Evolutionary conservation across 2,329 filamentous ascomycete genomes (phyloP).

Genomic region (Epicoccum sorghinum): DNA sequence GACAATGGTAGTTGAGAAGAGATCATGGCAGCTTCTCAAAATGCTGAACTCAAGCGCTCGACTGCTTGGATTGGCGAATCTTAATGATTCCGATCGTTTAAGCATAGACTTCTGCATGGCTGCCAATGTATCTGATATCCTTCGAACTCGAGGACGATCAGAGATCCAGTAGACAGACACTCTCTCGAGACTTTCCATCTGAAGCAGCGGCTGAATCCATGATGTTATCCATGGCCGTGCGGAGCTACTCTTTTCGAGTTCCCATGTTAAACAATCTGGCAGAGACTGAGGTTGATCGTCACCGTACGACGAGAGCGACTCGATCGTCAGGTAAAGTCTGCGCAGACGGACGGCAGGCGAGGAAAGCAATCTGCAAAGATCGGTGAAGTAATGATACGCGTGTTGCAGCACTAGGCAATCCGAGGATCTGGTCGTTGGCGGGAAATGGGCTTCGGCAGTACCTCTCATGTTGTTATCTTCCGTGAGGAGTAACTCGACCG

Average conservation of each 20-base stretch:
- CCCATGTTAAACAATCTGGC: constrained; percentile 20
- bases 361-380: constrained; percentile 30
- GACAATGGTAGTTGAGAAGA: not conserved
- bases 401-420: constrained; percentile 26
- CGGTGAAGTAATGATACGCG: constrained; percentile 28
- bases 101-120: constrained; percentile 25
- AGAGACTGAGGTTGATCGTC: constrained; percentile 12
- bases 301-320: constrained; percentile 16
- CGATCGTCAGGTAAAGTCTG: constrained; percentile 23
- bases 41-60: constrained; percentile 11
- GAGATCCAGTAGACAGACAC: constrained; percentile 26
- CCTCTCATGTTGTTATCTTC: constrained; percentile 29
- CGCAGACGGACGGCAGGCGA: constrained; percentile 24
- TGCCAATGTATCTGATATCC: constrained; percentile 20
- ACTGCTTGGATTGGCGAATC: not conserved
- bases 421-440: constrained; percentile 21
- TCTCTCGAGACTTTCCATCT: constrained; percentile 19
- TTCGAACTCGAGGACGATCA: constrained; percentile 18
- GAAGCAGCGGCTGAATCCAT: constrained; percentile 28
- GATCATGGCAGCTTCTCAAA: not conserved
- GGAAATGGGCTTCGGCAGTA: constrained; percentile 20
- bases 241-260: constrained; percentile 11
- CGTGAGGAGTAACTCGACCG: constrained; percentile 24
- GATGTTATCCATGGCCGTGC: constrained; percentile 17
- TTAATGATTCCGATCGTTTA: not conserved